These are phyloP conservation scores for Amanita rubescens DNA, from an alignment of 768 basidiomycete genomes.

Conservation along the genomic window DNA sequence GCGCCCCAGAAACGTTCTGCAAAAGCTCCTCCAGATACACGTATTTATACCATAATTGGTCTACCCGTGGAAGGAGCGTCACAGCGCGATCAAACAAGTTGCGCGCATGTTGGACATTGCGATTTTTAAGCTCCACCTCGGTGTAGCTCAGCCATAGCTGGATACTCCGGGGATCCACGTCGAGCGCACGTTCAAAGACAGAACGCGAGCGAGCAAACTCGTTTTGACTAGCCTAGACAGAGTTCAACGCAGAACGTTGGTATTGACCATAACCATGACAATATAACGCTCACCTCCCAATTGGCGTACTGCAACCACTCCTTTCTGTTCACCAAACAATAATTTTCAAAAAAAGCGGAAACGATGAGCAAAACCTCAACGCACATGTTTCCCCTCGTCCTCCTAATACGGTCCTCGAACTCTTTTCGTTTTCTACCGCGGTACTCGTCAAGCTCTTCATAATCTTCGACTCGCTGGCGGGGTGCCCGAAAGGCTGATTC, in stretches of 20 bases:
- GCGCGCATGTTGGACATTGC: conserved; percentile 94
- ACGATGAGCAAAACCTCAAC: no score
- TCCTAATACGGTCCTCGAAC: conserved; percentile 83
- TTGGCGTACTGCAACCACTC: conserved; percentile 85
- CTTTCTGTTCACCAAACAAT: conserved; percentile 58
- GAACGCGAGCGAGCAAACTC: conserved; percentile 93
- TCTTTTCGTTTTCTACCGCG: conserved; percentile 88
- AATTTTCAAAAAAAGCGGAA: no score
- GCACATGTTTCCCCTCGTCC: conserved; percentile 76
- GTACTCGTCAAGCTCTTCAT: conserved; percentile 84
- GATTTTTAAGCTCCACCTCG: conserved; percentile 96
- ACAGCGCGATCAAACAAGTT: conserved; percentile 97
- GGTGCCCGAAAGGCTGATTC: conserved; percentile 89
- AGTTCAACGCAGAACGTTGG: no score
- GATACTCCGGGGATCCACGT: conserved; percentile 85
- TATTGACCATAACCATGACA: no score
- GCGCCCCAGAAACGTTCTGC: conserved; percentile 91
- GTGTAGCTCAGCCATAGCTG: conserved; percentile 93
- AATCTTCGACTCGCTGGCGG: conserved; percentile 92
- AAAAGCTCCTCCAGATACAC: conserved; percentile 97
- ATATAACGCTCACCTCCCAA: conserved; percentile 61
- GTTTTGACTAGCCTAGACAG: conserved; percentile 78
- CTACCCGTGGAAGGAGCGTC: conserved; percentile 91
- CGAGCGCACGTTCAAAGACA: conserved; percentile 93
- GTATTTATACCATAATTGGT: conserved; percentile 99